Evolutionary conservation across 1,139 yeast genomes (phyloP).

Genomic region (Chernovozyma sophiae-reginae): DNA sequence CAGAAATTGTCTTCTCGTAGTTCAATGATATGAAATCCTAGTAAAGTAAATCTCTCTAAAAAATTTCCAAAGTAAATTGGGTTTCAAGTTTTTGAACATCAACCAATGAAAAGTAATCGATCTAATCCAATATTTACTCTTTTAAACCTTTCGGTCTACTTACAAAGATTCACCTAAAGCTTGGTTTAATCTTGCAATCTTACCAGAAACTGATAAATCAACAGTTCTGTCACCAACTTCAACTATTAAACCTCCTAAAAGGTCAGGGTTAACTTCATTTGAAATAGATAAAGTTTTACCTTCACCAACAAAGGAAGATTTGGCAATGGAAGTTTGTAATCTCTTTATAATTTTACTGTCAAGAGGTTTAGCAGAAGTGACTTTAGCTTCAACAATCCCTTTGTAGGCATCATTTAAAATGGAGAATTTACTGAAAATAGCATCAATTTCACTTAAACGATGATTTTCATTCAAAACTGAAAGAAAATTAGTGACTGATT

Average conservation of each 20-base stretch:
- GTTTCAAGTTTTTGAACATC: too few species aligned
- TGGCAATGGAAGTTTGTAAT: conserved; percentile 73
- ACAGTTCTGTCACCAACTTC: conserved; percentile 97
- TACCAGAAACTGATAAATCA: conserved; percentile 83
- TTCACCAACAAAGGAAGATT: conserved; percentile 76
- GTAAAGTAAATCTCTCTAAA: too few species aligned
- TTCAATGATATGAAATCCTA: neutral
- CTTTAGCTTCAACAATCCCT: conserved; percentile 90
- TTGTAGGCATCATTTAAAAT: conserved; percentile 82
- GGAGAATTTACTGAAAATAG: conserved; percentile 68
- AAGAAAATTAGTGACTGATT: conserved; percentile 76
- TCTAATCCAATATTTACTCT: too few species aligned
- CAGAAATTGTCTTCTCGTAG: neutral
- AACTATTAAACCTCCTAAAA: conserved; percentile 92
- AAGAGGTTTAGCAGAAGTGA: conserved; percentile 83
- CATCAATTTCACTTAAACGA: conserved; percentile 70
- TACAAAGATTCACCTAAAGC: conserved; percentile 81
- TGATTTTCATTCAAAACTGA: conserved; percentile 89
- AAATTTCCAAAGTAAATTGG: too few species aligned
- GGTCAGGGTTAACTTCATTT: conserved; percentile 83
- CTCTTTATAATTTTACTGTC: conserved; percentile 78
- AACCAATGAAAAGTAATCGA: too few species aligned
- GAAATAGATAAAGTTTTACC: conserved; percentile 82
- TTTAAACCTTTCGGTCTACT: conserved; percentile 19
- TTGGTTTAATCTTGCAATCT: conserved; percentile 85